Evolutionary conservation across 208 protist genomes (phyloP).

Genomic region (Wallacemonas collosoma): DNA sequence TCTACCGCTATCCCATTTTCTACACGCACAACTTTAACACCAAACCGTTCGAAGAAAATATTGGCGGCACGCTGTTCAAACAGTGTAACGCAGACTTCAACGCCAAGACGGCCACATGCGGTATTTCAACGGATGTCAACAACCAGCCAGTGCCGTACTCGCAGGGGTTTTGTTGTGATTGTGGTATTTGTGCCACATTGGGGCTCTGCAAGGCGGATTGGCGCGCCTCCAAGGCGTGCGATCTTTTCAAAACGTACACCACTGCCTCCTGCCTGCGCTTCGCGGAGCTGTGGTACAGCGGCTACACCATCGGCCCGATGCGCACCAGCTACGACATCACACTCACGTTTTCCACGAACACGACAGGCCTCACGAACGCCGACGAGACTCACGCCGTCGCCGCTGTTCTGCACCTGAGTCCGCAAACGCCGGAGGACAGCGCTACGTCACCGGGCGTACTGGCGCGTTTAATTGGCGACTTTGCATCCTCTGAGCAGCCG

Average conservation of each 20-base stretch:
- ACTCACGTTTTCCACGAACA: slow-evolving; percentile 42
- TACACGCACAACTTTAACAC: slow-evolving; percentile 87
- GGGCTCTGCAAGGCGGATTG: slow-evolving; percentile 60
- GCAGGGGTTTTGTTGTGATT: slow-evolving; percentile 88
- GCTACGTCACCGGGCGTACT: slow-evolving; percentile 41
- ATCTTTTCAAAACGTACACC: slow-evolving; percentile 52
- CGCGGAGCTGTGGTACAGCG: slow-evolving; percentile 74
- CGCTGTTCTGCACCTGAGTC: slow-evolving; percentile 48
- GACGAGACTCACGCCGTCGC: neutral
- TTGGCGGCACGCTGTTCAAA: slow-evolving; percentile 44
- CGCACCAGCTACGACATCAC: slow-evolving; percentile 64
- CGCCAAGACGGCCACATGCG: slow-evolving; percentile 64
- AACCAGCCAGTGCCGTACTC: slow-evolving; percentile 70
- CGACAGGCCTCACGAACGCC: neutral
- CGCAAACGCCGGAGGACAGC: slow-evolving; percentile 35
- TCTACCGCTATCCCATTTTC: slow-evolving; percentile 82
- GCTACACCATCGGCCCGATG: slow-evolving; percentile 72
- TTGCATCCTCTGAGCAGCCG: slow-evolving; percentile 51
- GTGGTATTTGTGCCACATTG: slow-evolving; percentile 61
- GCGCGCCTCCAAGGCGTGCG: slow-evolving; percentile 61
- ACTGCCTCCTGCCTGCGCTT: slow-evolving; percentile 86
- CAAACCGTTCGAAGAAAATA: slow-evolving; percentile 75
- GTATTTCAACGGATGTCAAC: slow-evolving; percentile 39
- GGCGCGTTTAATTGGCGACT: slow-evolving; percentile 76
- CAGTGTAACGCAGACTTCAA: slow-evolving; percentile 66